Percentiles rank a stretch among this genome's conserved stretches.
Conservation (phyloP, 2,329 filamentous ascomycete genomes). For the Monilinia aucupariae region DNA sequence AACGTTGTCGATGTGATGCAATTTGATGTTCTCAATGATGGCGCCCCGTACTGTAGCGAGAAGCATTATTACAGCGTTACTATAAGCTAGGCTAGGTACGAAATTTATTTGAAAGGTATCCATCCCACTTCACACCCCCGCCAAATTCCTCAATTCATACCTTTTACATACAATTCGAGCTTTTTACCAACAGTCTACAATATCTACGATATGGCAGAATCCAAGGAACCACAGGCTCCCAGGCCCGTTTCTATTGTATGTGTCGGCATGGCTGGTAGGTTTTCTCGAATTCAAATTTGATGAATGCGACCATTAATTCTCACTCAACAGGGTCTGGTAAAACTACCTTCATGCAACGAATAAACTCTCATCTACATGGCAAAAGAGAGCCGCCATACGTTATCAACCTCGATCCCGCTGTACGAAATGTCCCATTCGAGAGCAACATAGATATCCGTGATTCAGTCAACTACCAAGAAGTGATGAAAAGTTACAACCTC, state of each 20-base stretch:
- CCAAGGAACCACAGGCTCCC: slow-evolving; percentile 26
- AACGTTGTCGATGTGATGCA: slow-evolving; percentile 11
- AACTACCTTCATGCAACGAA: slow-evolving; percentile 99
- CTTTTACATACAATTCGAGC: slow-evolving; percentile 7
- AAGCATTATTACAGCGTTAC: slow-evolving; percentile 7
- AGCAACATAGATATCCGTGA: slow-evolving; percentile 98
- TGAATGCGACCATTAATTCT: slow-evolving; percentile 10
- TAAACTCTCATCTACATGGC: slow-evolving; percentile 85
- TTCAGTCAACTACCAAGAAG: slow-evolving; percentile 98
- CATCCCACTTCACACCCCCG: slow-evolving; percentile 29
- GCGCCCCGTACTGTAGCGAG: slow-evolving; percentile 5
- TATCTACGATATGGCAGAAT: slow-evolving; percentile 38
- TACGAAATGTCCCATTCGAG: slow-evolving; percentile 88
- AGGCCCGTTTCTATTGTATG: slow-evolving; percentile 79
- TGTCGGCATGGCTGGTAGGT: slow-evolving; percentile 85
- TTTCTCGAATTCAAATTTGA: not conserved
- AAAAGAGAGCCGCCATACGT: slow-evolving; percentile 83
- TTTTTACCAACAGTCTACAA: not conserved
- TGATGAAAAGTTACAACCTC: slow-evolving; percentile 98
- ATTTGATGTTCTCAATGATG: slow-evolving; percentile 10
- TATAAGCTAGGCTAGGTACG: slow-evolving; percentile 17
- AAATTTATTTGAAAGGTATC: slow-evolving; percentile 22
- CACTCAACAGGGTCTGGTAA: slow-evolving; percentile 71
- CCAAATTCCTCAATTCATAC: slow-evolving; percentile 19
- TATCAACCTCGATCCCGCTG: slow-evolving; percentile 93